phyloP scores from a whole-genome alignment of 2,329 filamentous ascomycete species.

The Aspergillus ochraceoroseus region DNA sequence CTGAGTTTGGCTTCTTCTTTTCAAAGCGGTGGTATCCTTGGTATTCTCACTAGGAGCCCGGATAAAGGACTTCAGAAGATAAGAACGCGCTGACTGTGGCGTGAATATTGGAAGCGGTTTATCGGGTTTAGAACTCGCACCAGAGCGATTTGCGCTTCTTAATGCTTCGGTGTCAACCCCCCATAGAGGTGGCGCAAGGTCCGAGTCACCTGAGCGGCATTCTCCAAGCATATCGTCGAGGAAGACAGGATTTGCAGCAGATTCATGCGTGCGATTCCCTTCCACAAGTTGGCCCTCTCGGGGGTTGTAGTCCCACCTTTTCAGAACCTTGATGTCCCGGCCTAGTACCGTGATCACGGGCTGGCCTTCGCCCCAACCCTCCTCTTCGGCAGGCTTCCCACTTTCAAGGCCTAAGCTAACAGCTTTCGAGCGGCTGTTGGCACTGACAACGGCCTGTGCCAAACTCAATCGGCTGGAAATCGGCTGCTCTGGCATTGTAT shows the following conservation, averaged over 20 bases:
- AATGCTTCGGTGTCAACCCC: conserved; percentile 55
- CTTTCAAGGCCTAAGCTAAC: conserved; percentile 67
- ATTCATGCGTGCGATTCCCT: conserved; percentile 10
- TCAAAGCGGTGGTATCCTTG: conserved; percentile 28
- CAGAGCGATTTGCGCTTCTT: conserved; percentile 43
- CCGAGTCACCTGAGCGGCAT: conserved; percentile 5
- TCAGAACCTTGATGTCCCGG: conserved; percentile 68
- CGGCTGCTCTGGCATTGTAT: conserved; percentile 82
- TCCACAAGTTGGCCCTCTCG: conserved; percentile 39
- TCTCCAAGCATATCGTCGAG: conserved; percentile 16
- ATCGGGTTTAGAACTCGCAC: conserved; percentile 19
- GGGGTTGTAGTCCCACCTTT: conserved; percentile 69
- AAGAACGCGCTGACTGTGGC: conserved; percentile 62
- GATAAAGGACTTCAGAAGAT: conserved; percentile 50
- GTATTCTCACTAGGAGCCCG: conserved; percentile 12
- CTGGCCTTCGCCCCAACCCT: conserved; percentile 70
- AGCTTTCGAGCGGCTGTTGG: conserved; percentile 73
- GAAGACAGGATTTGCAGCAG: neutral
- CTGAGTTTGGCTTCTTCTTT: conserved; percentile 48
- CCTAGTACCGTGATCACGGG: conserved; percentile 68
- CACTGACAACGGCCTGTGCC: conserved; percentile 76
- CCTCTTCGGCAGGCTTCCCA: conserved; percentile 60
- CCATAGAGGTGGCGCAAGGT: conserved; percentile 50
- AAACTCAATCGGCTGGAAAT: conserved; percentile 77
- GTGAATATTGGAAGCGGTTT: conserved; percentile 65